Evolutionary conservation across 2,329 filamentous ascomycete species (phyloP).

Genomic region (Talaromyces sp.): DNA sequence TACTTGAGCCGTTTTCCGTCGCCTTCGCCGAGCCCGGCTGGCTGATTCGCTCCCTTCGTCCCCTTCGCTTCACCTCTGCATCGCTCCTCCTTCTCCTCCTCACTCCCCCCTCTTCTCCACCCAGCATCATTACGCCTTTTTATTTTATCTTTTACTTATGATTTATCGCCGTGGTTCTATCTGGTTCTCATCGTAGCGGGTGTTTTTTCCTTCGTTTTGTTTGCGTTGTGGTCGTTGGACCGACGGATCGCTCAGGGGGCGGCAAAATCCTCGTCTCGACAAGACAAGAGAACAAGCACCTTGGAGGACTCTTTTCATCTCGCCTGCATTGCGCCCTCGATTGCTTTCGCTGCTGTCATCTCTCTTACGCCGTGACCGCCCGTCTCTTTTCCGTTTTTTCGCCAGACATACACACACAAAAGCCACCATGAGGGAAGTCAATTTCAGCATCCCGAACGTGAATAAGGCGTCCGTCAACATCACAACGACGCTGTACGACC

Average conservation of each 20-base stretch:
- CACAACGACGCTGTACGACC: conserved; percentile 96
- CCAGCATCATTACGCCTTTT: neutral
- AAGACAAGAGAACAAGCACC: neutral
- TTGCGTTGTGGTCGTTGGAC: neutral
- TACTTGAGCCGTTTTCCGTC: conserved; percentile 1
- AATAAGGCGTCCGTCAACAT: conserved; percentile 99
- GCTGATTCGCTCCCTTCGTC: neutral
- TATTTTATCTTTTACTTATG: conserved; percentile 3
- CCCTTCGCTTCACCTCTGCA: neutral
- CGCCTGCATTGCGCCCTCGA: neutral
- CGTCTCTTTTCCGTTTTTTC: neutral
- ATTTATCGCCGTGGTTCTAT: neutral
- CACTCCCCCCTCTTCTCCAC: neutral
- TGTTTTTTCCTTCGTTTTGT: neutral
- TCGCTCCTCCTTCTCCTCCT: neutral
- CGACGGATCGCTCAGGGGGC: neutral
- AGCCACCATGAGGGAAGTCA: conserved; percentile 92
- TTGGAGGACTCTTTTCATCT: neutral
- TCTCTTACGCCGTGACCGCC: neutral
- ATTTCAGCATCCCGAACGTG: conserved; percentile 98
- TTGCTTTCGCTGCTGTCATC: neutral
- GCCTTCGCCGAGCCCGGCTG: conserved; percentile 11
- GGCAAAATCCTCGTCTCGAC: neutral
- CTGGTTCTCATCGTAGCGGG: conserved; percentile 4
- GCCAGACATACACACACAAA: neutral